Percentiles rank a stretch among this genome's conserved stretches.
Conservation (phyloP, 768 basidiomycete species). For the Albatrellus ellisii region DNA sequence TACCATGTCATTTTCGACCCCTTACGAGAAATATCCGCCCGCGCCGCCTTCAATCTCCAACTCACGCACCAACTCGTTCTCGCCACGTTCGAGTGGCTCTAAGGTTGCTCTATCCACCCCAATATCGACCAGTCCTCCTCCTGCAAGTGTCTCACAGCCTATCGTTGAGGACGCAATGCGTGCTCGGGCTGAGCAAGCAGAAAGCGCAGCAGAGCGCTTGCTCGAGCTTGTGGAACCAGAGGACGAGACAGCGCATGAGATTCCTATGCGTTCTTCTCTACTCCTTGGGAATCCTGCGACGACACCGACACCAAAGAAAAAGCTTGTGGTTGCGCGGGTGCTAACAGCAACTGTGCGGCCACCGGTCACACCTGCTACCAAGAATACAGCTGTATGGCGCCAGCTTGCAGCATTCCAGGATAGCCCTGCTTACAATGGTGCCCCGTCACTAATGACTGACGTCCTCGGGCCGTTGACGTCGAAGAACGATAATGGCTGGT, state of each 20-base stretch:
- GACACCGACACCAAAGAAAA: conserved; percentile 28
- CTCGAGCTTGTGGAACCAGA: conserved; percentile 80
- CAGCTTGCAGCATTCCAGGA: conserved; percentile 74
- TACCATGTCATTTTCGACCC: conserved; percentile 59
- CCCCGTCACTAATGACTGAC: conserved; percentile 42
- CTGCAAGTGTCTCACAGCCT: conserved; percentile 30
- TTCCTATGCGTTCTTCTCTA: conserved; percentile 4
- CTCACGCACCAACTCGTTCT: conserved; percentile 33
- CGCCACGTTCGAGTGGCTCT: conserved; percentile 37
- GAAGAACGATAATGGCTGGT: conserved; percentile 71
- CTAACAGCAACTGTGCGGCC: conserved; percentile 20
- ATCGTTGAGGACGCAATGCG: conserved; percentile 75
- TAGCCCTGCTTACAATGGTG: conserved; percentile 52
- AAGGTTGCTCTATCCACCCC: conserved; percentile 39
- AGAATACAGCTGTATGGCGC: conserved; percentile 43
- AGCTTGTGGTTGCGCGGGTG: conserved; percentile 26
- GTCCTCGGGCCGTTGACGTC: conserved; percentile 32
- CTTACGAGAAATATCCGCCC: conserved; percentile 39
- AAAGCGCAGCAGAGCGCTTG: conserved; percentile 81
- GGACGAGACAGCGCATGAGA: conserved; percentile 26
- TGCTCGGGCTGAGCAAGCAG: conserved; percentile 85
- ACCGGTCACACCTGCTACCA: conserved; percentile 57
- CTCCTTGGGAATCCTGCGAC: conserved; percentile 18
- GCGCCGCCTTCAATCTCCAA: conserved; percentile 21
- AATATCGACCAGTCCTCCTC: conserved; percentile 35